A percentile compares a stretch with the other conserved stretches of the same genome.
phyloP scores from a whole-genome alignment of 2,329 filamentous ascomycete species.

The Aspergillus persii region DNA sequence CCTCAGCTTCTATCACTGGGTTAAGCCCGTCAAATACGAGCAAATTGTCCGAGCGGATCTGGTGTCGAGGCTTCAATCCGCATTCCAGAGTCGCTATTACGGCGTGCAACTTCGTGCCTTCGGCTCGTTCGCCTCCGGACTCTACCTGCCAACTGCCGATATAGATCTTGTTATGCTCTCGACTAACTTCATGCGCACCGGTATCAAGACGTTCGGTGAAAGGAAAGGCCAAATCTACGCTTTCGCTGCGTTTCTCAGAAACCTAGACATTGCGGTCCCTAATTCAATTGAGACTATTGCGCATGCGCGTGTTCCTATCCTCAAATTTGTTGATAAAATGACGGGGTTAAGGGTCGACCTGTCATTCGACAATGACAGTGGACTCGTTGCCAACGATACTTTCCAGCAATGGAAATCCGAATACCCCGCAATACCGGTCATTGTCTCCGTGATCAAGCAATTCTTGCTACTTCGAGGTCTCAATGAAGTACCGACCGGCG shows the following conservation, averaged over 20 bases:
- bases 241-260: slow-evolving; percentile 61
- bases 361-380: slow-evolving; percentile 89
- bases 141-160: slow-evolving; percentile 76
- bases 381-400: slow-evolving; percentile 74
- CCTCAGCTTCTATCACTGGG: slow-evolving; percentile 81
- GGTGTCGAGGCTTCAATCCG: slow-evolving; percentile 63
- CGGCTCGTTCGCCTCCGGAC: slow-evolving; percentile 87
- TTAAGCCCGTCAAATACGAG: slow-evolving; percentile 75
- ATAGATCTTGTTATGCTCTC: slow-evolving; percentile 89
- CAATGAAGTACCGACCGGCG: slow-evolving; percentile 88
- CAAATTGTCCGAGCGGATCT: slow-evolving; percentile 70
- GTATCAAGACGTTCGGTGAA: slow-evolving; percentile 51
- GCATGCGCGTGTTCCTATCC: slow-evolving; percentile 79
- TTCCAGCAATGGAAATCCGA: slow-evolving; percentile 75
- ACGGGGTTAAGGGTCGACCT: slow-evolving; percentile 86
- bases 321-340: slow-evolving; percentile 79
- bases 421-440: slow-evolving; percentile 79
- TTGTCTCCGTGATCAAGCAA: slow-evolving; percentile 89
- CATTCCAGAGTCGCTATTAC: slow-evolving; percentile 57
- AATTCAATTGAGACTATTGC: slow-evolving; percentile 66
- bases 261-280: slow-evolving; percentile 56
- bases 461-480: slow-evolving; percentile 83
- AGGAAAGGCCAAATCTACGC: slow-evolving; percentile 56
- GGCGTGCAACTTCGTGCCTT: slow-evolving; percentile 70
- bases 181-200: slow-evolving; percentile 55